These are phyloP conservation scores for Penicillium sp. DNA, from an alignment of 2,329 filamentous ascomycete genomes.

Conservation along the genomic window DNA sequence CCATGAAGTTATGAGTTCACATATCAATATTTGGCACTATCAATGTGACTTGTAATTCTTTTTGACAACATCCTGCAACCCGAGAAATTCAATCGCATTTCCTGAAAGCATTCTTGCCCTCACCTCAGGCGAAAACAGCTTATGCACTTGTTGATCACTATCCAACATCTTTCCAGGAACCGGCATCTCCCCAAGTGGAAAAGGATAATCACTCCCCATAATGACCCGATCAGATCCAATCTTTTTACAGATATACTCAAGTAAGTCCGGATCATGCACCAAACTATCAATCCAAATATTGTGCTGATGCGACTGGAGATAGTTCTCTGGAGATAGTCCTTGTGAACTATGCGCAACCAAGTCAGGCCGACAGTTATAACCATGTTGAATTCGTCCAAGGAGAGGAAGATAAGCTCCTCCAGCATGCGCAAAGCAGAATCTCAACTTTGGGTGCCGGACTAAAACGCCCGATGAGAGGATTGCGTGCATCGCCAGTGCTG, in stretches of 20 bases:
- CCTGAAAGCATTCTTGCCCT: slow-evolving; percentile 18
- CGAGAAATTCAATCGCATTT: slow-evolving; percentile 21
- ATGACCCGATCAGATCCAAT: slow-evolving; percentile 15
- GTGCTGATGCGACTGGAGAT: slow-evolving; percentile 16
- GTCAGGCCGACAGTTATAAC: slow-evolving; percentile 11
- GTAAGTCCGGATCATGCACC: slow-evolving; percentile 19
- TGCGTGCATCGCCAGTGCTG: slow-evolving; percentile 16
- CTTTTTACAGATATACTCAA: slow-evolving; percentile 21
- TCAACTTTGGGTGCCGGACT: slow-evolving; percentile 13
- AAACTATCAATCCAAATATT: slow-evolving; percentile 22
- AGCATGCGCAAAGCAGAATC: slow-evolving; percentile 19
- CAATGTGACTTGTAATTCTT: not conserved
- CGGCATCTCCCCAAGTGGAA: slow-evolving; percentile 22
- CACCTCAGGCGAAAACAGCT: slow-evolving; percentile 11
- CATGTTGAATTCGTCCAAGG: slow-evolving; percentile 21
- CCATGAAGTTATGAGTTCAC: not conserved
- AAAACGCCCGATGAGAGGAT: slow-evolving; percentile 16
- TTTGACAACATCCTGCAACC: slow-evolving; percentile 1
- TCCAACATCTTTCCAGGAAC: slow-evolving; percentile 19
- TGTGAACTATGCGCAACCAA: slow-evolving; percentile 12
- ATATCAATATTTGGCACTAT: not conserved
- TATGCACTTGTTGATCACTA: slow-evolving; percentile 9
- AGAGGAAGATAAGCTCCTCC: slow-evolving; percentile 17
- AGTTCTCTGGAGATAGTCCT: slow-evolving; percentile 7
- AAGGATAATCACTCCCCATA: slow-evolving; percentile 25